Base-by-base conservation (phyloP, 2,329 filamentous ascomycete genomes). In the Bipolaris zeicola region DNA sequence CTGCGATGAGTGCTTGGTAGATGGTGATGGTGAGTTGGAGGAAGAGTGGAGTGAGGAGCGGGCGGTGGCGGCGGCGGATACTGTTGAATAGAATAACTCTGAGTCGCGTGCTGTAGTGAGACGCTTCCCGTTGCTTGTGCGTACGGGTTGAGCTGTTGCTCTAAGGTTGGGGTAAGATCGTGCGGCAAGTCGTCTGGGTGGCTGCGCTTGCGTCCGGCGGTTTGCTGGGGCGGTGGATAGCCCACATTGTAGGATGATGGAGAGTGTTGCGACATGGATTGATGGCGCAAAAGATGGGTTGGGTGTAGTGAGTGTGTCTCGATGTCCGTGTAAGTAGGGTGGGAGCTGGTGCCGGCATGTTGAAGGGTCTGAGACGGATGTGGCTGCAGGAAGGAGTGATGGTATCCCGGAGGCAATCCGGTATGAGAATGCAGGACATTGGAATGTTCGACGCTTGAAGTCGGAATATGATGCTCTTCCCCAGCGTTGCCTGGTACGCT, bases 11-110 rank as follows among this genome's bases (percentile, higher is more conserved):
- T 87, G 63, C 91, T 87, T 46, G 91, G 91, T 39, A 89, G 88
- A 67, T 93, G 91, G 68, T 96, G 92, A 68, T 94, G 91, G 71
- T 96, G 91, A 41, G 68, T 66, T 43, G 64, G 72, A 58, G 66
- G 70, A 53, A 68, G 63, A 50, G 64, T 52, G 46, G 62, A 62
- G 20, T 71, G 67, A 46, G 64, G 64, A 49, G 65, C 58, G 61
- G 65, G 50, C 41, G 67, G 52, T 52, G 65, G 70, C 52, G 65
- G 70, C 24, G 63, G 70, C 22, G 63, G 69, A 58, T 74, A 77
- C 51, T 76, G 74, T 22, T 76, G 70, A 33, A 77, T 62, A 48
- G 69, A 66, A 55, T 73, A 74, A 50, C 66, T 67, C 58, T 77
- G 75, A 33, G 75, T 67, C 31, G 75, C 73, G 46, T 78, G 71